Base-by-base conservation (phyloP, 345 rosid genomes). In the Pistacia atlantica region DNA sequence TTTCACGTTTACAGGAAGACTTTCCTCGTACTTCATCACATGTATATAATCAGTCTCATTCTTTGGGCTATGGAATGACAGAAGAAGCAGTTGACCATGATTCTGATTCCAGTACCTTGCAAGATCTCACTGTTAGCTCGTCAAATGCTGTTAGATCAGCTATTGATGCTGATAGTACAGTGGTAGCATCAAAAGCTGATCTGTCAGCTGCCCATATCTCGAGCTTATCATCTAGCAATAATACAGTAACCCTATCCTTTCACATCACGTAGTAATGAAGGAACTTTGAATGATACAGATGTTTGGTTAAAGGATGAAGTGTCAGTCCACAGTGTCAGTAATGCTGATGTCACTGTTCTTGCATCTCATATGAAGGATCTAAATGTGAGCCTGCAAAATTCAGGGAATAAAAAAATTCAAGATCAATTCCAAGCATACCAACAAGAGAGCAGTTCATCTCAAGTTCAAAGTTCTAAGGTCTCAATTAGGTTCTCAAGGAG, bases 1-100 rank as follows among this genome's bases (percentile, higher is more conserved):
- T 71, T 84, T 79, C 64, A 37, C 67, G 65, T 38, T 80, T 31
- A 66, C 86, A 89, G 92, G 86, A 81, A 78, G 80, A 81, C 75
- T 76, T 61, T 65, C 85, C 86, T 52, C 54, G 77, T 51, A 73
- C 77, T 38, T 72, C 79, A 7, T 85, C 87, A 62, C 85, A 80
- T 73, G 75, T 82, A 48, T 78, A 80, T 81, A 85, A 83, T 77
- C 86, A 75, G 74, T 75, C 85, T 63, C 82, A 75, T 70, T 81
- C 87, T 68, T 80, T 81, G 71, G 83, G 79, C 76, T 77, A 83
- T 65, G 84, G 83, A 77, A 69, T 81, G 69, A 80, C 67, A 57
- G 80, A 83, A 67, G 80, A 67, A 67, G 80, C 68, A 13, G 84
- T 71, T 74, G 85, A 82, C 45, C 54, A 28, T 71, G 85, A 33